phyloP scores from a whole-genome alignment of 2,329 filamentous ascomycete species.

The Ascochyta koolunga region DNA sequence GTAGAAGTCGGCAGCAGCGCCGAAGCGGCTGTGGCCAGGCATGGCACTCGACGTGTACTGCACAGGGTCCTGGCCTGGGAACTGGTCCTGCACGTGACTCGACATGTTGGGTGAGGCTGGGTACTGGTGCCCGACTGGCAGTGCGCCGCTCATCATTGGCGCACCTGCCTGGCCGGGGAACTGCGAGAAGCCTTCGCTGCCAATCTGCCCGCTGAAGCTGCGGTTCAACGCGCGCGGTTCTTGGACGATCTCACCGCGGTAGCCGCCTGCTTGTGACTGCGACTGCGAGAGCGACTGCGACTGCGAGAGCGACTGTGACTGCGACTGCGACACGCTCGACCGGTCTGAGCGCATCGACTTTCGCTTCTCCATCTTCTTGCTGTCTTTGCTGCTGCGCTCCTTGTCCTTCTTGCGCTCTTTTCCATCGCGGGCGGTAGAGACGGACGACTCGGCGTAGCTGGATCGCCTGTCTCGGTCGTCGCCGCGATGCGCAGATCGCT shows the following conservation, averaged over 20 bases:
- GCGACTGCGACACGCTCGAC: conserved; percentile 21
- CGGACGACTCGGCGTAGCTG: conserved; percentile 40
- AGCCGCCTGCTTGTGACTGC: conserved; percentile 32
- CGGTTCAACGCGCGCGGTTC: conserved; percentile 29
- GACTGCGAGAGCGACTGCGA: conserved; percentile 2
- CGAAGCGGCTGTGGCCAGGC: conserved; percentile 52
- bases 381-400: conserved; percentile 21
- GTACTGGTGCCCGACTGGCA: conserved; percentile 34
- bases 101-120: conserved; percentile 35
- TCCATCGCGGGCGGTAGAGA: conserved; percentile 37
- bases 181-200: conserved; percentile 40
- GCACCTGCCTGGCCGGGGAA: conserved; percentile 44
- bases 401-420: conserved; percentile 34
- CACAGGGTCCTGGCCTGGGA: conserved; percentile 62
- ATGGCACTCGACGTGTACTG: conserved; percentile 54
- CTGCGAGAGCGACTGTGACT: too few species aligned
- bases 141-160: conserved; percentile 44
- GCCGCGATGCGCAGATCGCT: conserved; percentile 31
- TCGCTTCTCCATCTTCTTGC: conserved; percentile 35
- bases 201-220: conserved; percentile 40
- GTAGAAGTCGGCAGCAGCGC: conserved; percentile 67
- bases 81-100: conserved; percentile 62
- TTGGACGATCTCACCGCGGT: conserved; percentile 42
- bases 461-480: conserved; percentile 38
- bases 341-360: conserved; percentile 40